Conservation (phyloP, 2,329 filamentous ascomycete genomes). For the Neofusicoccum laricinum region DNA sequence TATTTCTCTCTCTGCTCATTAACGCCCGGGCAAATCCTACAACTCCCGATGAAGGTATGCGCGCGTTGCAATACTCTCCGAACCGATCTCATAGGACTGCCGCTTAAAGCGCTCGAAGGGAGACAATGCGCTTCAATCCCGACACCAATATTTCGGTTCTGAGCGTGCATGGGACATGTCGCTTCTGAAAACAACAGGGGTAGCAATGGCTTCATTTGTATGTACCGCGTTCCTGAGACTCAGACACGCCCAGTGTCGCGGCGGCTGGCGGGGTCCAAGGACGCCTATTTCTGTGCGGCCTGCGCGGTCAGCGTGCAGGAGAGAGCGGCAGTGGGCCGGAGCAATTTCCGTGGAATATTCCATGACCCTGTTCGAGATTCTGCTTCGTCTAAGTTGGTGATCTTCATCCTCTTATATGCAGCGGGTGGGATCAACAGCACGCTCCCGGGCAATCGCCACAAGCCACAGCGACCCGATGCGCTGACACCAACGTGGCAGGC, state of each 20-base stretch:
- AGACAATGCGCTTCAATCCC: not conserved
- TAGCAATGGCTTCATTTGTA: not conserved
- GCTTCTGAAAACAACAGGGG: slow-evolving; percentile 7
- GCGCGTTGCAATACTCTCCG: too few relatives aligned
- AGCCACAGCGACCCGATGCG: not conserved
- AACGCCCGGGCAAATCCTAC: too few relatives aligned
- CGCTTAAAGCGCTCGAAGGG: not conserved
- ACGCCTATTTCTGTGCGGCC: not conserved
- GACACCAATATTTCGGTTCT: not conserved
- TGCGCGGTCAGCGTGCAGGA: not conserved
- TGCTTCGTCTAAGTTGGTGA: not conserved
- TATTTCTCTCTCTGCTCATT: too few relatives aligned
- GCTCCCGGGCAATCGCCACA: not conserved
- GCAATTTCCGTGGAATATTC: slow-evolving; percentile 11
- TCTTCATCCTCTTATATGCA: slow-evolving; percentile 2
- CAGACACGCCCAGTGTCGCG: not conserved
- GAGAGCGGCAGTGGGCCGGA: not conserved
- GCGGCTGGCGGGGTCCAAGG: not conserved
- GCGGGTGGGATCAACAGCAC: not conserved
- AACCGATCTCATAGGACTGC: not conserved
- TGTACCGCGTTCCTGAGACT: not conserved
- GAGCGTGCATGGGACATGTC: not conserved
- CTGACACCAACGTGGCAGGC: not conserved
- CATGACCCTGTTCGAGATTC: not conserved
- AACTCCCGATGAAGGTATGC: too few relatives aligned